Evolutionary conservation across 805 yeast genomes (phyloP), one percentile per base, ranked within the genome.

Genomic region (Maudiozyma saulgeensis): DNA sequence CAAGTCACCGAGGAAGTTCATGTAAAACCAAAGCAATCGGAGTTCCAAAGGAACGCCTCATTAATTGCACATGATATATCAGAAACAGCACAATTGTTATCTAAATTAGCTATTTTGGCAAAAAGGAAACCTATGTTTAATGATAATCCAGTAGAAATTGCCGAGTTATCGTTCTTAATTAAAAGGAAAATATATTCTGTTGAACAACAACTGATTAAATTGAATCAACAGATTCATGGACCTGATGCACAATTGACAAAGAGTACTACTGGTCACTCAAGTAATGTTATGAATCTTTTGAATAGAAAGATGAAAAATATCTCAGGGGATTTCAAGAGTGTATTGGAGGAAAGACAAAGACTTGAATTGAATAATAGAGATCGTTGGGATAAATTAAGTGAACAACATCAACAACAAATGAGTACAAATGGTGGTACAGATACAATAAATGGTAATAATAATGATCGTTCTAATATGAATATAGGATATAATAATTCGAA

Each of bases 131-230:
- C 96, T 18, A 68, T 91, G 62, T 87, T 93, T 56, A 96, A 90
- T 61, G 99, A 93, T 67, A 82, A 85, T 56, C 97, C 98, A 0
- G 82, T 87, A 15, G 98, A 93, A 62, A 87, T 93, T 54, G 87
- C 90, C 19, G 96, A 93, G 65, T 72, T 93, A 54, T 90, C 99
- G 0, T 86, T 82, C 56, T 83, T 89, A 41, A 77, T 78, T 55
- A 78, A 79, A 58, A 58, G 69, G 34, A 65, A 66, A 51, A 67
- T 67, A 35, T 67, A 71, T 54, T 66, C 71, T 3, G 82, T 84
- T 52, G 86, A 84, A 54, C 97, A 93, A 65, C 95, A 86, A 60
- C 81, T 93, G 46, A 82, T 89, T 62, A 80, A 80, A 55, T 80
- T 93, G 54, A 95, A 87, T 60, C 80, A 82, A 59, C 76, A 23